Evolutionary conservation across 2,329 filamentous ascomycete genomes (phyloP).

Genomic region (Dactylonectria estremocensis): DNA sequence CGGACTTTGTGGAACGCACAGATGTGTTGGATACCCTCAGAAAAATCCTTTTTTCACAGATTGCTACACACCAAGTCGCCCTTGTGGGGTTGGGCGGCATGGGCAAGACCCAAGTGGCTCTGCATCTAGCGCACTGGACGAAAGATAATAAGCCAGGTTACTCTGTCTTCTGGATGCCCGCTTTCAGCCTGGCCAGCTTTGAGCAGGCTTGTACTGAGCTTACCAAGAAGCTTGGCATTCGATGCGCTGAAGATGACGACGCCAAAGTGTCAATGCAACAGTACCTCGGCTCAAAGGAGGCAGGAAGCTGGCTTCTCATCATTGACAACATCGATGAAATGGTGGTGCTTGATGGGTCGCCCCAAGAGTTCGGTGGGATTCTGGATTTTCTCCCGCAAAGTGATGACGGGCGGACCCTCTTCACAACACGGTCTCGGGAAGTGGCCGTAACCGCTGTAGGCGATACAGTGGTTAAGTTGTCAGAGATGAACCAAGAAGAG

Average conservation of each 20-base stretch:
- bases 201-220: constrained; percentile 57
- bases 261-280: constrained; percentile 71
- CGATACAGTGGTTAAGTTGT: not conserved
- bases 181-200: constrained; percentile 55
- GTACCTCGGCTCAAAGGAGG: constrained; percentile 46
- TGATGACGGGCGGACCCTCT: constrained; percentile 51
- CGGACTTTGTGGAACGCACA: not conserved
- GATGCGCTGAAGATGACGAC: constrained; percentile 67
- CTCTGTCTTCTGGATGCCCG: constrained; percentile 62
- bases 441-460: constrained; percentile 35
- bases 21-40: not conserved
- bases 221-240: constrained; percentile 49
- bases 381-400: constrained; percentile 52
- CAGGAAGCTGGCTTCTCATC: constrained; percentile 57
- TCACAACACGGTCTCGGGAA: constrained; percentile 55
- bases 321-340: constrained; percentile 61
- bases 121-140: constrained; percentile 43
- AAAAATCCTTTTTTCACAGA: not conserved
- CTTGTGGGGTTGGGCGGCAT: constrained; percentile 21
- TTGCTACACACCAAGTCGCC: constrained; percentile 4
- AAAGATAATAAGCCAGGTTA: constrained; percentile 52
- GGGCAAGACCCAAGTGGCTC: constrained; percentile 36
- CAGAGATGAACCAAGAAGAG: constrained; percentile 31
- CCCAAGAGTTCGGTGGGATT: not conserved
- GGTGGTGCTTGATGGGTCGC: constrained; percentile 37